phyloP scores from a whole-genome alignment of 176 grass and related monocot species.

The Musa acuminata region DNA sequence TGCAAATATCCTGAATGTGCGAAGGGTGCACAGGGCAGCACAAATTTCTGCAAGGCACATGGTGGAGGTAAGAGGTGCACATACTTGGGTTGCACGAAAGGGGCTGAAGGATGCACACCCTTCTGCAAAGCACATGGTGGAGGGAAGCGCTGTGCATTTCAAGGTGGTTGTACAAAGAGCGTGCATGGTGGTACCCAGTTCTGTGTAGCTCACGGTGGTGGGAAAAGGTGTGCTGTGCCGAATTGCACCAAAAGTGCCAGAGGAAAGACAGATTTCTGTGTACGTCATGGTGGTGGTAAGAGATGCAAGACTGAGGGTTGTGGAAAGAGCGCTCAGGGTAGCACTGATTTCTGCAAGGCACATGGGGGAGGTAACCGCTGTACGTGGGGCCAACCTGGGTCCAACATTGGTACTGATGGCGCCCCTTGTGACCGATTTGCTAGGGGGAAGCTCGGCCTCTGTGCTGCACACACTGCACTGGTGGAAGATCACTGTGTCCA shows the following conservation, averaged over 20 bases:
- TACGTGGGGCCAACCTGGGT: slow-evolving; percentile 39
- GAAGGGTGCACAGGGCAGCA: slow-evolving; percentile 46
- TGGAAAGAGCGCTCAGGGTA: slow-evolving; percentile 45
- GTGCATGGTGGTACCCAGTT: slow-evolving; percentile 48
- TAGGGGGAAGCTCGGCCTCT: slow-evolving; percentile 39
- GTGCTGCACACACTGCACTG: slow-evolving; percentile 38
- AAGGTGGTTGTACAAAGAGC: slow-evolving; percentile 39
- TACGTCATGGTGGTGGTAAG: slow-evolving; percentile 51
- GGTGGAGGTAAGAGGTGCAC: slow-evolving; percentile 55
- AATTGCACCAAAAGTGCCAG: slow-evolving; percentile 49
- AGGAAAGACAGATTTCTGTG: slow-evolving; percentile 43
- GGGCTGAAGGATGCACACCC: slow-evolving; percentile 42
- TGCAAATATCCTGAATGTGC: slow-evolving; percentile 36
- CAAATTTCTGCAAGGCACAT: slow-evolving; percentile 51
- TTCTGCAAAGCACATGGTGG: slow-evolving; percentile 48
- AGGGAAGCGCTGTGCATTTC: slow-evolving; percentile 39
- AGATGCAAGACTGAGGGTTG: slow-evolving; percentile 35
- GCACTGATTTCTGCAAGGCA: slow-evolving; percentile 56
- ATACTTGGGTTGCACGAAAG: slow-evolving; percentile 31
- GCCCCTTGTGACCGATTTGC: slow-evolving; percentile 39
- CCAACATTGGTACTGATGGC: slow-evolving; percentile 11
- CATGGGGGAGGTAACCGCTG: slow-evolving; percentile 45
- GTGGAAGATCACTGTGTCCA: slow-evolving; percentile 40
- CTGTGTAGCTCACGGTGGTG: slow-evolving; percentile 48
- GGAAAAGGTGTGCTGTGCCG: slow-evolving; percentile 33